These are phyloP conservation scores for Pseudopithomyces maydicus DNA, from an alignment of 2,329 filamentous ascomycete species.

Conservation along the genomic window DNA sequence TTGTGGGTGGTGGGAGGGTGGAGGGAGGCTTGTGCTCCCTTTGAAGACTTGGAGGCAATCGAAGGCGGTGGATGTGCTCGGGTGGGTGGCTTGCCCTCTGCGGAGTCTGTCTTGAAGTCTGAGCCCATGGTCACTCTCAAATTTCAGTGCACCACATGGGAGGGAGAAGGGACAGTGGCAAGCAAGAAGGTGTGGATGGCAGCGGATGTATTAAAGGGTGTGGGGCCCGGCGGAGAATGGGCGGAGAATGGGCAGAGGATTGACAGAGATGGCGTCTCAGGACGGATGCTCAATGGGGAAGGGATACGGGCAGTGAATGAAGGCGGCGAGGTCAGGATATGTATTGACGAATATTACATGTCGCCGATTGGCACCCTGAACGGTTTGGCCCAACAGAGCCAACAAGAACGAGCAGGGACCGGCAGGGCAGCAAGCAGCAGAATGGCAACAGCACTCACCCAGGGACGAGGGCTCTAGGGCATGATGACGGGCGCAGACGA, in stretches of 20 bases:
- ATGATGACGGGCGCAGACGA: slow-evolving; percentile 39
- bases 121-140: slow-evolving; percentile 35
- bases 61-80: slow-evolving; percentile 23
- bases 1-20: slow-evolving; percentile 18
- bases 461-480: slow-evolving; percentile 28
- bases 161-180: slow-evolving; percentile 23
- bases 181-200: slow-evolving; percentile 16
- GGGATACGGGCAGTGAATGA: slow-evolving; percentile 27
- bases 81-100: slow-evolving; percentile 12
- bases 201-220: slow-evolving; percentile 31
- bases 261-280: slow-evolving; percentile 33
- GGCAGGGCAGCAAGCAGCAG: slow-evolving; percentile 27
- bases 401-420: slow-evolving; percentile 20
- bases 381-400: slow-evolving; percentile 7
- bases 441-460: slow-evolving; percentile 37
- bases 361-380: slow-evolving; percentile 31
- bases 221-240: slow-evolving; percentile 29
- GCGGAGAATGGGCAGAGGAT: slow-evolving; percentile 31
- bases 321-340: slow-evolving; percentile 20
- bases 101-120: slow-evolving; percentile 26
- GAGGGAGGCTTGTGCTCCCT: slow-evolving; percentile 27
- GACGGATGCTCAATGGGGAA: slow-evolving; percentile 33
- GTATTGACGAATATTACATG: slow-evolving; percentile 30
- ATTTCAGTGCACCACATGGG: slow-evolving; percentile 28
- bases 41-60: slow-evolving; percentile 26